Evolutionary conservation across 2,329 filamentous ascomycete genomes (phyloP).

Genomic region (Venturia carpophila): DNA sequence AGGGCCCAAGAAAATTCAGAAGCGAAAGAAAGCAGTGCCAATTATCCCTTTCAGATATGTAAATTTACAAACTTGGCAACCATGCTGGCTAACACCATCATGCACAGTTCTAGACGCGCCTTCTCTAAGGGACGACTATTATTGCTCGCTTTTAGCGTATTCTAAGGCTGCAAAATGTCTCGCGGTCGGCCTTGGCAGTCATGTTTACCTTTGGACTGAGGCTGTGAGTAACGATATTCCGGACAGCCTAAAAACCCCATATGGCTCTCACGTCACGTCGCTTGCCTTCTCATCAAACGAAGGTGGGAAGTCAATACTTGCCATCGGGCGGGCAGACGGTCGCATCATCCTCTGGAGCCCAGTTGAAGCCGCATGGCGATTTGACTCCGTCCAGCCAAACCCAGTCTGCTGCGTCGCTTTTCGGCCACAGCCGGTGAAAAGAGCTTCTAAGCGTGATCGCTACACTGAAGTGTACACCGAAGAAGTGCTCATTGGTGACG

Average conservation of each 20-base stretch:
- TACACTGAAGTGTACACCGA: constrained; percentile 58
- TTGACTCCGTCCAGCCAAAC: constrained; percentile 63
- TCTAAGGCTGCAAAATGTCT: constrained; percentile 65
- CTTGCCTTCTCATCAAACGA: constrained; percentile 79
- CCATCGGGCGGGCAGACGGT: constrained; percentile 73
- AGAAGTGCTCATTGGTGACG: constrained; percentile 80
- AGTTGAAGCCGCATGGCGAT: constrained; percentile 60
- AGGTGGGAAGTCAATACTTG: constrained; percentile 72
- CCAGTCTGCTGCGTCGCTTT: constrained; percentile 76
- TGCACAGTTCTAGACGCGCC: constrained; percentile 79
- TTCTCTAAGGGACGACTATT: constrained; percentile 86
- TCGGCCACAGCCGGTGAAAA: constrained; percentile 54
- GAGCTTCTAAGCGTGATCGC: constrained; percentile 43
- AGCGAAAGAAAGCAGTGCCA: constrained; percentile 46
- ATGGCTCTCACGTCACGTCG: constrained; percentile 58
- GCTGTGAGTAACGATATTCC: constrained; percentile 54
- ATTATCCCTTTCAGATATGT: constrained; percentile 69
- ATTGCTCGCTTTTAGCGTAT: constrained; percentile 86
- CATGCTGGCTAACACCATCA: constrained; percentile 5
- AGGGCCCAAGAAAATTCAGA: constrained; percentile 22
- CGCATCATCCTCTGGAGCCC: constrained; percentile 71
- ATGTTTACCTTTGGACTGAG: constrained; percentile 88
- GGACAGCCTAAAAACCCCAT: constrained; percentile 46
- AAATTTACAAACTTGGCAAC: background rate
- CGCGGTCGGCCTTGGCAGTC: constrained; percentile 71